A percentile compares a stretch with the other conserved stretches of the same genome.
phyloP scores from a whole-genome alignment of 139 green algal genomes.

The Tetraselmis chui region DNA sequence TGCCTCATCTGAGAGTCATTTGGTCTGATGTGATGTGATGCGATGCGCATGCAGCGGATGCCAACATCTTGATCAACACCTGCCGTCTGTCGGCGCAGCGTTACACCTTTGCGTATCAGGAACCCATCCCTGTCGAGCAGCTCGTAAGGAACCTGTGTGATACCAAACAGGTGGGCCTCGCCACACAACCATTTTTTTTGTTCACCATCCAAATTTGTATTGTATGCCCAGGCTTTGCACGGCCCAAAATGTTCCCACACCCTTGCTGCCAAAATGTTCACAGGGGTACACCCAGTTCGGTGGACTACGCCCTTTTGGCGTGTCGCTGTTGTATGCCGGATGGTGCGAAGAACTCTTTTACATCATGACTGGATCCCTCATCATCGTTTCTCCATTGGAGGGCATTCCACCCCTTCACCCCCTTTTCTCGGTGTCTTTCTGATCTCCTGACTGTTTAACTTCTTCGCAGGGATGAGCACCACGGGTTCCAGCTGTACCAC shows the following conservation, averaged over 20 bases:
- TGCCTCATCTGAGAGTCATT: no score
- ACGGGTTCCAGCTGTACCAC: slow-evolving; percentile 97
- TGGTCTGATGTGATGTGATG: no score
- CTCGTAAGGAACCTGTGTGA: slow-evolving; percentile 91
- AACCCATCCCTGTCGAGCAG: slow-evolving; percentile 96
- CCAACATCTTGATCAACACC: slow-evolving; percentile 97
- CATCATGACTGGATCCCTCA: no score
- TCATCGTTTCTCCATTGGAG: no score
- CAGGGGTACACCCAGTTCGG: slow-evolving; percentile 97
- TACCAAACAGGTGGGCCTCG: slow-evolving; percentile 75
- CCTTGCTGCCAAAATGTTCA: not conserved
- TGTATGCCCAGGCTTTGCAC: no score
- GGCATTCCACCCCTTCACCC: not conserved
- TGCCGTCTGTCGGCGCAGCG: slow-evolving; percentile 77
- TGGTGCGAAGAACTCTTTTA: no score
- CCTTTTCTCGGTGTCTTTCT: not conserved
- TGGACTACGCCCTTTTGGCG: slow-evolving; percentile 92
- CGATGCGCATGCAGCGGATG: slow-evolving; percentile 78
- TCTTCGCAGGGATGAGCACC: slow-evolving; percentile 80
- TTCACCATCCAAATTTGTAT: no score
- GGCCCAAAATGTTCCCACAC: no score
- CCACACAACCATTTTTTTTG: no score
- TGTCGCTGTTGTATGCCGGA: slow-evolving; percentile 94
- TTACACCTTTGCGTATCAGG: slow-evolving; percentile 85
- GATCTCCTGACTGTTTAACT: not conserved